Evolutionary conservation across 2,329 filamentous ascomycete species (phyloP).

Genomic region (Botrytis galanthina): DNA sequence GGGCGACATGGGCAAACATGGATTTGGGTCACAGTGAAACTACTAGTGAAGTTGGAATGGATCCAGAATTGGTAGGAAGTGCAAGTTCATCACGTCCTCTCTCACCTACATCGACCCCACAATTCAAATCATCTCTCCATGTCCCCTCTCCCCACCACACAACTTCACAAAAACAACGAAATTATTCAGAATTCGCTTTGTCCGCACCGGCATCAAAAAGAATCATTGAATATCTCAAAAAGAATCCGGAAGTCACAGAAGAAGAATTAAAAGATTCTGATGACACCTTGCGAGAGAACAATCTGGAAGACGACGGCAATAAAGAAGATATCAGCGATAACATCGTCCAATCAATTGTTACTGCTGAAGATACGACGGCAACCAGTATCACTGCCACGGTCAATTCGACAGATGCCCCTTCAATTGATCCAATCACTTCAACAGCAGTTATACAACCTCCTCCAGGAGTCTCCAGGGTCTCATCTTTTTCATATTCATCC

Average conservation of each 20-base stretch:
- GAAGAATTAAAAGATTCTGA: background rate
- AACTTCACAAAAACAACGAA: background rate
- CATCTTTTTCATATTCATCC: background rate
- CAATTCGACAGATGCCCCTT: background rate
- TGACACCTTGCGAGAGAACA: background rate
- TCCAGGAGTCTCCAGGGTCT: background rate
- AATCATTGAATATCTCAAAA: background rate
- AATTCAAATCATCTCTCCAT: background rate
- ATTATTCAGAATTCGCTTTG: constrained; percentile 1
- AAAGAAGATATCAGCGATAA: background rate
- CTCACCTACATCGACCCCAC: constrained; percentile 8
- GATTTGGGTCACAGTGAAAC: background rate
- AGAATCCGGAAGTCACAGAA: background rate
- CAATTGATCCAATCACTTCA: background rate
- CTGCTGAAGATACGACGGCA: background rate
- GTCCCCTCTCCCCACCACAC: background rate
- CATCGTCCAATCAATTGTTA: background rate
- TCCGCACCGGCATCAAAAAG: background rate
- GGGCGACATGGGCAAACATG: background rate
- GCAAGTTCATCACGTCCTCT: constrained; percentile 6
- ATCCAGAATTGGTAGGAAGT: constrained; percentile 19
- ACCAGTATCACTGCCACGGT: background rate
- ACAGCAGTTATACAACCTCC: background rate
- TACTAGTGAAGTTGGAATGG: constrained; percentile 11
- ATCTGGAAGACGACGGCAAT: background rate